phyloP scores from a whole-genome alignment of 73 alveolate genomes.

The Tetrahymena malaccensis region DNA sequence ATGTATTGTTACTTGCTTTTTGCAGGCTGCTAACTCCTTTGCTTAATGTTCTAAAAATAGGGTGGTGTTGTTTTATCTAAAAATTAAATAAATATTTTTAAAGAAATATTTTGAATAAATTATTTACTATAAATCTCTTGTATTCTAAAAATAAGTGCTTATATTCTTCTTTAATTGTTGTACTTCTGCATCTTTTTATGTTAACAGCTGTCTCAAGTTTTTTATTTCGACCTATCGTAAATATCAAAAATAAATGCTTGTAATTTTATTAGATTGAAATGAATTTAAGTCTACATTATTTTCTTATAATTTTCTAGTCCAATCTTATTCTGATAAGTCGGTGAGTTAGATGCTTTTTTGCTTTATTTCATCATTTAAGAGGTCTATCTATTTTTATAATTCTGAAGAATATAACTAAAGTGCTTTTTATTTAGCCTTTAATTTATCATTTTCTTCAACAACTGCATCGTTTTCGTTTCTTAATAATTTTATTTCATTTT shows the following conservation, averaged over 20 bases:
- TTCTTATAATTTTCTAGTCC: not conserved
- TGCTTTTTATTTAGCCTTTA: not conserved
- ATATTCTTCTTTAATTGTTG: not conserved
- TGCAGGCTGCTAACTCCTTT: not conserved
- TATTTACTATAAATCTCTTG: not conserved
- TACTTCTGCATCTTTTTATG: not conserved
- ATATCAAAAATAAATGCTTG: not conserved
- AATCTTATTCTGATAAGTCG: not conserved
- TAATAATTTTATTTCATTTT: not conserved
- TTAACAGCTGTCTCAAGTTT: not conserved
- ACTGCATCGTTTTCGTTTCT: not conserved
- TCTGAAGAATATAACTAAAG: not conserved
- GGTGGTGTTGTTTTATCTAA: not conserved
- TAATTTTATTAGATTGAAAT: not conserved
- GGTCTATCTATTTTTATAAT: not conserved
- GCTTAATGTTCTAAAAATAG: not conserved
- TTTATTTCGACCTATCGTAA: not conserved
- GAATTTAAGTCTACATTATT: not conserved
- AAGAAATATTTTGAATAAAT: not conserved
- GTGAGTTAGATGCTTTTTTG: not conserved
- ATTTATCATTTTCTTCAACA: not conserved
- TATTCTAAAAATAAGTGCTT: not conserved
- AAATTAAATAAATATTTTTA: not conserved
- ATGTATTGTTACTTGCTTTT: not conserved
- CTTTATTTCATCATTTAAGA: not conserved